Conservation (phyloP, 2,329 filamentous ascomycete species). For the Beauveria australis region DNA sequence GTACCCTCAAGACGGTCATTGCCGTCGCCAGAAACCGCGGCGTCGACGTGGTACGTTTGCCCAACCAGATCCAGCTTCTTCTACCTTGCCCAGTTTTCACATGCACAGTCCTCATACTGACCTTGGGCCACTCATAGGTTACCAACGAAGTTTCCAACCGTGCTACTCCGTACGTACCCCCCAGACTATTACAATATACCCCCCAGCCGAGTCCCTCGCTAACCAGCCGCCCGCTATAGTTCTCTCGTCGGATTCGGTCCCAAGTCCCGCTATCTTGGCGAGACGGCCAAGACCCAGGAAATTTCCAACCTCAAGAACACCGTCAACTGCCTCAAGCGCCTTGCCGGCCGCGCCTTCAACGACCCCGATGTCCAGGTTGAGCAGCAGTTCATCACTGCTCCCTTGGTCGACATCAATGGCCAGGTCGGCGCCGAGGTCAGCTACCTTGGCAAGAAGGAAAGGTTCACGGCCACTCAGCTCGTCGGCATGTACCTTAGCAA, state of each 20-base stretch:
- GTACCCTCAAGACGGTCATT: conserved; percentile 93
- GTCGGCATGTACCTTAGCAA: conserved; percentile 93
- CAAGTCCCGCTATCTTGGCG: conserved; percentile 88
- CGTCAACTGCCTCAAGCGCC: conserved; percentile 82
- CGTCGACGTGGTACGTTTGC: conserved; percentile 86
- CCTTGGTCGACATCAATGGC: conserved; percentile 82
- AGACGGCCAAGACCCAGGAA: conserved; percentile 96
- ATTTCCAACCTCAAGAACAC: conserved; percentile 99
- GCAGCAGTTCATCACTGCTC: conserved; percentile 80
- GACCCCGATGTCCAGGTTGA: conserved; percentile 92
- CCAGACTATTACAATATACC: neutral
- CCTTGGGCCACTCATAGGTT: conserved; percentile 49
- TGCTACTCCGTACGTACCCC: conserved; percentile 77
- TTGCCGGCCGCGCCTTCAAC: conserved; percentile 75
- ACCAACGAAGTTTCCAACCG: conserved; percentile 99
- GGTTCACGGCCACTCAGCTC: conserved; percentile 89
- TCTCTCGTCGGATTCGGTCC: conserved; percentile 92
- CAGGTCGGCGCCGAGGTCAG: conserved; percentile 90
- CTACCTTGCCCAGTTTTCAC: neutral
- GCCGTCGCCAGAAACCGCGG: conserved; percentile 97
- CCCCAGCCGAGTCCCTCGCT: neutral
- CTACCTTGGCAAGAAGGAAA: conserved; percentile 91
- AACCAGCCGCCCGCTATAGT: conserved; percentile 35
- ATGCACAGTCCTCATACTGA: neutral
- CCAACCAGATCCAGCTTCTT: conserved; percentile 13